Evolutionary conservation across 208 protist species (phyloP), one percentile per base, ranked within the genome.

Genomic region (Naegleria gruberi): DNA sequence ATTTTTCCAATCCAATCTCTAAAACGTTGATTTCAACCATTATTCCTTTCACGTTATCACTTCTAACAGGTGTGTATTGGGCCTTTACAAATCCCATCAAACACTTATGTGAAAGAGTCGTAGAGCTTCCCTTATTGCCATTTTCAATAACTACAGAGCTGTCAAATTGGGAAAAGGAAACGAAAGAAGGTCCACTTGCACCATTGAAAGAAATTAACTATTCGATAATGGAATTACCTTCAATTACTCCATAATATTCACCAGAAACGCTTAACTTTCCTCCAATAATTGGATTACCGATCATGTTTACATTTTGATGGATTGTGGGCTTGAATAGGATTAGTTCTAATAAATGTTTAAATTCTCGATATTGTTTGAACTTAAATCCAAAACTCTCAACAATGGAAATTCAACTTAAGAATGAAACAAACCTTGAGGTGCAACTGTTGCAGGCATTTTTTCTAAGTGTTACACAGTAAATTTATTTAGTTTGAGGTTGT

Each of bases 11-110:
- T 3, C 17, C 23, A 2, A 84, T 26, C 5, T 84, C 43, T 6
- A 55, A 30, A 5, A 41, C 19, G 55, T 46, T 19, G 6, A 17
- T 55, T 55, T 87, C 83, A 5, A 55, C 43, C 1, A 43, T 23
- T 37, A 26, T 23, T 41, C 83, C 83, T n/a, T 40, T 40, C 0
- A 55, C 83, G 3, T 41, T 41, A 55, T 87, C 83, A 26, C 83
- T 87, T 87, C 83, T 87, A 23, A 87, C 43, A 40, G 83, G 83
- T 23, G 34, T 87, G 26, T 55, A 87, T 40, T 87, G 12, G 1
- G 44, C 83, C 43, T 87, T 87, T 7, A 87, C 30, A 37, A 77
- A 77, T 77, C 10, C 0, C 34, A 77, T 37, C 8, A 77, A 77
- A 37, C 17, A 77, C 10, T 77, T 77, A 7, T 12, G 26, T 0